Conservation (phyloP, 768 basidiomycete species). For the Coprinopsis sp. region DNA sequence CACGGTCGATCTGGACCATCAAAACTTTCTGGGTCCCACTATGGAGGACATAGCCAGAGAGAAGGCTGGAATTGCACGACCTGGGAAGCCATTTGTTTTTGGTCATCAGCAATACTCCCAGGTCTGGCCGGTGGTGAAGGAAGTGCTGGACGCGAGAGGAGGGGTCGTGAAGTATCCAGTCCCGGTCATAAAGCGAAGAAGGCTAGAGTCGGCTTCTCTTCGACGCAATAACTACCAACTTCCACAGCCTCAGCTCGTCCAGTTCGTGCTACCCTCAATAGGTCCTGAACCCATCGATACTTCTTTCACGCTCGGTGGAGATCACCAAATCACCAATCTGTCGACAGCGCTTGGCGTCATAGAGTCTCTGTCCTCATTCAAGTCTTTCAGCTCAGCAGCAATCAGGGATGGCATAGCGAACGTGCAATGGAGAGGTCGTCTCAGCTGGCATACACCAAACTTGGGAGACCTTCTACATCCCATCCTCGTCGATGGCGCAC, state of each 20-base stretch:
- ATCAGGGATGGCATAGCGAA: slow-evolving; percentile 54
- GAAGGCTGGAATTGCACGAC: slow-evolving; percentile 78
- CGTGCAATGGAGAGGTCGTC: slow-evolving; percentile 77
- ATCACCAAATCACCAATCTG: slow-evolving; percentile 85
- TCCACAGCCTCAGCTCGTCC: slow-evolving; percentile 36
- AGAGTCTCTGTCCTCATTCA: slow-evolving; percentile 36
- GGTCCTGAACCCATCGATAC: slow-evolving; percentile 36
- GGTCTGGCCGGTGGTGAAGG: slow-evolving; percentile 45
- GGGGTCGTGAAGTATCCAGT: slow-evolving; percentile 31
- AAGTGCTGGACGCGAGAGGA: slow-evolving; percentile 43
- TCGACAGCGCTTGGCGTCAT: slow-evolving; percentile 61
- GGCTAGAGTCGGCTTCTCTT: slow-evolving; percentile 20
- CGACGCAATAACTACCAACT: slow-evolving; percentile 15
- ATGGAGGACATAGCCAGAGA: slow-evolving; percentile 70
- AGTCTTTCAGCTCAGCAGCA: slow-evolving; percentile 27
- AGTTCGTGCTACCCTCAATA: slow-evolving; percentile 40
- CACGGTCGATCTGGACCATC: slow-evolving; percentile 89
- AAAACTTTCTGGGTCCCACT: slow-evolving; percentile 79
- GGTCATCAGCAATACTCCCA: slow-evolving; percentile 54
- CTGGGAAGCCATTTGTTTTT: slow-evolving; percentile 57
- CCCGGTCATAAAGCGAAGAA: slow-evolving; percentile 43
- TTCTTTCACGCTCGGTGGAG: slow-evolving; percentile 65
- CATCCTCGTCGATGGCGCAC: slow-evolving; percentile 88
- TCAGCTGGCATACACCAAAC: slow-evolving; percentile 58
- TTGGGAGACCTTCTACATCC: slow-evolving; percentile 22